phyloP scores from a whole-genome alignment of 2,329 filamentous ascomycete genomes.

The Pseudocercospora fuligena region DNA sequence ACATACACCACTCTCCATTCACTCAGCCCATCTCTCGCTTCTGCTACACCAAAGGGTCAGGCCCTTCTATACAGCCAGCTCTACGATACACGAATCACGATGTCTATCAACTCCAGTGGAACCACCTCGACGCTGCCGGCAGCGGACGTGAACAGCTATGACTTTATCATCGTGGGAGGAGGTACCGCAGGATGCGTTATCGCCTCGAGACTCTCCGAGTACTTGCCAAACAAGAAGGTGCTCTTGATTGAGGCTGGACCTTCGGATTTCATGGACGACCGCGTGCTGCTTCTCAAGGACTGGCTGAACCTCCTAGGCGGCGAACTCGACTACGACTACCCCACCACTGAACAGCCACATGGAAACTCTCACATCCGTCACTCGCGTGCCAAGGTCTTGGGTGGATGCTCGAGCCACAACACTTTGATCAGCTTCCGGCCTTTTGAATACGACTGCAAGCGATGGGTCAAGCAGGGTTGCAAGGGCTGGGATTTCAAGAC shows the following conservation, averaged over 20 bases:
- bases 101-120: constrained; percentile 50
- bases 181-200: constrained; percentile 87
- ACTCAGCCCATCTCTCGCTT: constrained; percentile 5
- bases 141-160: constrained; percentile 69
- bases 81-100: constrained; percentile 1
- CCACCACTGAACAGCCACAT: constrained; percentile 85
- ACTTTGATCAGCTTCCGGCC: constrained; percentile 91
- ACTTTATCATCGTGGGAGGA: constrained; percentile 85
- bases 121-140: constrained; percentile 71
- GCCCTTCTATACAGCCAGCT: background rate
- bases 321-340: constrained; percentile 89
- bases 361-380: constrained; percentile 92
- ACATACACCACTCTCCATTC: background rate
- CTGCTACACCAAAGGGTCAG: background rate
- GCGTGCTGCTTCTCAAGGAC: constrained; percentile 83
- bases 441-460: constrained; percentile 83
- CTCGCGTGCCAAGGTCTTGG: constrained; percentile 88
- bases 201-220: constrained; percentile 77
- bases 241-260: constrained; percentile 88
- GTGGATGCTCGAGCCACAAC: constrained; percentile 92
- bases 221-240: constrained; percentile 79
- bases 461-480: constrained; percentile 82
- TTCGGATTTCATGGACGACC: constrained; percentile 85
- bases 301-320: constrained; percentile 85
- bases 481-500: constrained; percentile 85